These are phyloP conservation scores for Sugiyamaella grinbergsii DNA, from an alignment of 1,139 yeast species.

Conservation along the genomic window DNA sequence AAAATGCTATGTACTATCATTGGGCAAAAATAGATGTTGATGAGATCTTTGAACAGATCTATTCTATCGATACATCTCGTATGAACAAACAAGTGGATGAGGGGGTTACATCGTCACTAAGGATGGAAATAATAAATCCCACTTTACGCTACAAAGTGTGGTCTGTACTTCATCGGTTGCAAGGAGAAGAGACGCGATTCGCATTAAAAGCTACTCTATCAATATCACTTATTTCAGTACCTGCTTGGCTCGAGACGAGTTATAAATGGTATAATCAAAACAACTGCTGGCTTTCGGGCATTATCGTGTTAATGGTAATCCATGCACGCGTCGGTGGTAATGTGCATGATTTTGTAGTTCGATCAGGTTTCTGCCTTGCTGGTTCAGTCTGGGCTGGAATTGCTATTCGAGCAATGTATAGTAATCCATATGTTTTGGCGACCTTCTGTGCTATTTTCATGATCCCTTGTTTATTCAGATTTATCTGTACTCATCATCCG, in stretches of 20 bases:
- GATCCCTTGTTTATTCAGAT: conserved; percentile 43
- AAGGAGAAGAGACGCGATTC: conserved; percentile 48
- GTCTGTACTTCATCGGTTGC: conserved; percentile 42
- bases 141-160: conserved; percentile 42
- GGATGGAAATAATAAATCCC: conserved; percentile 1
- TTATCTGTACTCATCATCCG: conserved; percentile 41
- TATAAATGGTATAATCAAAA: conserved; percentile 48
- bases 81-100: conserved; percentile 23
- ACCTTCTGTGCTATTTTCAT: conserved; percentile 46
- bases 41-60: conserved; percentile 49
- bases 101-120: conserved; percentile 1
- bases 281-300: conserved; percentile 50
- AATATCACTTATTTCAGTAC: conserved; percentile 45
- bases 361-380: conserved; percentile 44
- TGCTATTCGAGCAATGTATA: conserved; percentile 46
- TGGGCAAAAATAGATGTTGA: conserved; percentile 52
- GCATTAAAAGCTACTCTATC: conserved; percentile 47
- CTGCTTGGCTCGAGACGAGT: conserved; percentile 48
- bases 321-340: conserved; percentile 51
- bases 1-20: conserved; percentile 47
- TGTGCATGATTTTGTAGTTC: conserved; percentile 42
- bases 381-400: conserved; percentile 54
- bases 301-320: conserved; percentile 45
- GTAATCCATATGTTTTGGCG: conserved; percentile 47
- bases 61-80: conserved; percentile 47